These are phyloP conservation scores for Letharia lupina DNA, from an alignment of 495 filamentous ascomycete species.

Conservation along the genomic window DNA sequence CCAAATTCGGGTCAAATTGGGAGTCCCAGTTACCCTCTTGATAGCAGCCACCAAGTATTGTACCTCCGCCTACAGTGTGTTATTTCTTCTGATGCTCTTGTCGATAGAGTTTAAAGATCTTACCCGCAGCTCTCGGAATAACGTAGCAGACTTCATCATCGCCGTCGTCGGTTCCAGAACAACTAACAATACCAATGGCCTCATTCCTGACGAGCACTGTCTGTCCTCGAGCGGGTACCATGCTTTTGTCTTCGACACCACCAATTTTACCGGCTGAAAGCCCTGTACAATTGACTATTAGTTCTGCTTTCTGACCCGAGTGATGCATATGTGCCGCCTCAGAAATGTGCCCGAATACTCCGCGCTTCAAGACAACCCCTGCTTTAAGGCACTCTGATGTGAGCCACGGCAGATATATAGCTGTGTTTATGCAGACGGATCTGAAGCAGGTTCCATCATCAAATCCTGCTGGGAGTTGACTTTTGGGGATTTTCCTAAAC, in stretches of 20 bases:
- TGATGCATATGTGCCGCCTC: constrained; percentile 62
- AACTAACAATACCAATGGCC: constrained; percentile 56
- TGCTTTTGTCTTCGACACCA: constrained; percentile 67
- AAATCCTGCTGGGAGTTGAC: constrained; percentile 50
- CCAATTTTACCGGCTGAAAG: constrained; percentile 64
- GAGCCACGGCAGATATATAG: constrained; percentile 81
- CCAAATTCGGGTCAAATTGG: constrained; percentile 70
- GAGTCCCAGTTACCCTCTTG: constrained; percentile 77
- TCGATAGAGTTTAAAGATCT: neutral
- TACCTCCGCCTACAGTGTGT: constrained; percentile 47
- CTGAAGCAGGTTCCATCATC: constrained; percentile 65
- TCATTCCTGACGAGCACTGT: constrained; percentile 83
- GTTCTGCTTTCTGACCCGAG: constrained; percentile 50
- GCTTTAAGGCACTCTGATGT: constrained; percentile 62
- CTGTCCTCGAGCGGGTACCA: constrained; percentile 78
- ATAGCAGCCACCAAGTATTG: constrained; percentile 81
- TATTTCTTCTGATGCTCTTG: neutral
- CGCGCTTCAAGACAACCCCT: constrained; percentile 57
- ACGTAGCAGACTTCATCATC: constrained; percentile 75
- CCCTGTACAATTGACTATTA: constrained; percentile 85
- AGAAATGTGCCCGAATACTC: constrained; percentile 57
- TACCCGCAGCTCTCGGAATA: constrained; percentile 77
- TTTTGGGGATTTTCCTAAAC: constrained; percentile 49
- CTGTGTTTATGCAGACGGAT: constrained; percentile 85
- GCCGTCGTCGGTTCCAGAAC: constrained; percentile 74